These are phyloP conservation scores for Cavenderia fasciculata DNA, from an alignment of 78 protist species.

Conservation along the genomic window DNA sequence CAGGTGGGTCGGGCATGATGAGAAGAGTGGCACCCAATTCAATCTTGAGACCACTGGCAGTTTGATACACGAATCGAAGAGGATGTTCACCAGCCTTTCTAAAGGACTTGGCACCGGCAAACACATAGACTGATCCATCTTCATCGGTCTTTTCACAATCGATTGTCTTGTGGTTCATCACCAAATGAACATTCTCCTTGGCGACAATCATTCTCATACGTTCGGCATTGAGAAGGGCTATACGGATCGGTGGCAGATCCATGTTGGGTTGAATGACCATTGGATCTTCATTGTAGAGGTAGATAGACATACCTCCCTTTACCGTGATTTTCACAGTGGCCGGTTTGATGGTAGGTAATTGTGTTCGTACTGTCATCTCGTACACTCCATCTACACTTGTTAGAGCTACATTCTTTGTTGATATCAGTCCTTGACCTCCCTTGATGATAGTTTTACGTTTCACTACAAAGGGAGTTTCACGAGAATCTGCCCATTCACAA, in stretches of 20 bases:
- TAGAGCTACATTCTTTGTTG: slow-evolving; percentile 8
- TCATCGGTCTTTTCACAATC: not conserved
- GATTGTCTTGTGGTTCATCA: not conserved
- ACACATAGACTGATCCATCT: slow-evolving; percentile 13
- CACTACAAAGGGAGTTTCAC: slow-evolving; percentile 13
- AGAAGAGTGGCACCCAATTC: not conserved
- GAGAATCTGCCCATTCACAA: slow-evolving; percentile 30
- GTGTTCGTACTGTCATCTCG: slow-evolving; percentile 4
- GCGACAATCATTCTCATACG: not conserved
- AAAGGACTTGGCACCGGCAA: not conserved
- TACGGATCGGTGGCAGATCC: not conserved
- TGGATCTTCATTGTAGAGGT: not conserved
- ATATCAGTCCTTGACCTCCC: slow-evolving; percentile 44
- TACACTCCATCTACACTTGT: slow-evolving; percentile 32
- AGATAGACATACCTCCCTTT: not conserved
- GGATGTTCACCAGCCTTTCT: slow-evolving; percentile 27
- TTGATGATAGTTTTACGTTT: not conserved
- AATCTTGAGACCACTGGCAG: not conserved
- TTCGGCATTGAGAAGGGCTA: slow-evolving; percentile 13
- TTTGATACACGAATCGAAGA: slow-evolving; percentile 2
- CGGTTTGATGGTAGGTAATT: slow-evolving; percentile 3
- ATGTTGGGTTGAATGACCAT: not conserved
- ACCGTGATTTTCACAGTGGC: slow-evolving; percentile 24
- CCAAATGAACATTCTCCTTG: not conserved
- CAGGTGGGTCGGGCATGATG: slow-evolving; percentile 35